phyloP scores from a whole-genome alignment of 2,329 filamentous ascomycete genomes.

The Cladophialophora exuberans region DNA sequence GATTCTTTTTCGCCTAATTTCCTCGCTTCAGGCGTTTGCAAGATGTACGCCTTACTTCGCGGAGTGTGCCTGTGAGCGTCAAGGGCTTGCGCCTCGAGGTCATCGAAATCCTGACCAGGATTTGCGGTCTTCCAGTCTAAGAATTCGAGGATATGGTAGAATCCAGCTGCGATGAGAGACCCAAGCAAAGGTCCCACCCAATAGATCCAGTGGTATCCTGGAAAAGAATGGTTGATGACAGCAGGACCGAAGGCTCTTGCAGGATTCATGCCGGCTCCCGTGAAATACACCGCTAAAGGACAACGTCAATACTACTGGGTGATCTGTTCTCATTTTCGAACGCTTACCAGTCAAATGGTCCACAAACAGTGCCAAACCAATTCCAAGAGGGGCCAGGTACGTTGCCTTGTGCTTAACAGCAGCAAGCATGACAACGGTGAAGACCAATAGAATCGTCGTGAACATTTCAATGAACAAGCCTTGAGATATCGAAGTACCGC shows the following conservation, averaged over 20 bases:
- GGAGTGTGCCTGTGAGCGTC: neutral
- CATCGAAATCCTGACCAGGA: slow-evolving; percentile 55
- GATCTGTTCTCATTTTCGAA: neutral
- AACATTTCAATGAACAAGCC: slow-evolving; percentile 71
- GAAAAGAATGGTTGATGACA: slow-evolving; percentile 49
- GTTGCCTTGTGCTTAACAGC: slow-evolving; percentile 74
- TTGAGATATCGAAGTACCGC: slow-evolving; percentile 55
- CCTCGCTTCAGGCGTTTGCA: neutral
- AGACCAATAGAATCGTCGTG: slow-evolving; percentile 64
- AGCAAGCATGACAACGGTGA: slow-evolving; percentile 70
- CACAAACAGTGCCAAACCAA: slow-evolving; percentile 72
- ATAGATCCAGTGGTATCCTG: slow-evolving; percentile 55
- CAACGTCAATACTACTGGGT: neutral
- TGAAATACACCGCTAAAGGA: slow-evolving; percentile 49
- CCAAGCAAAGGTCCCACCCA: slow-evolving; percentile 52
- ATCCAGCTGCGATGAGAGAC: slow-evolving; percentile 50
- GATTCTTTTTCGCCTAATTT: neutral
- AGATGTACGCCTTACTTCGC: neutral
- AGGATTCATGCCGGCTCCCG: slow-evolving; percentile 52
- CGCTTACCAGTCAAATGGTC: slow-evolving; percentile 50
- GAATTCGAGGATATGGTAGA: slow-evolving; percentile 52
- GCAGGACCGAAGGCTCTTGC: slow-evolving; percentile 52
- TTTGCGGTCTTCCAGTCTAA: slow-evolving; percentile 48
- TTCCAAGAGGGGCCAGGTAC: slow-evolving; percentile 70
- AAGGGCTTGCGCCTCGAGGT: slow-evolving; percentile 18